Base-by-base conservation (phyloP, 148 eudicot genomes). In the Camellia lanceoleosa region DNA sequence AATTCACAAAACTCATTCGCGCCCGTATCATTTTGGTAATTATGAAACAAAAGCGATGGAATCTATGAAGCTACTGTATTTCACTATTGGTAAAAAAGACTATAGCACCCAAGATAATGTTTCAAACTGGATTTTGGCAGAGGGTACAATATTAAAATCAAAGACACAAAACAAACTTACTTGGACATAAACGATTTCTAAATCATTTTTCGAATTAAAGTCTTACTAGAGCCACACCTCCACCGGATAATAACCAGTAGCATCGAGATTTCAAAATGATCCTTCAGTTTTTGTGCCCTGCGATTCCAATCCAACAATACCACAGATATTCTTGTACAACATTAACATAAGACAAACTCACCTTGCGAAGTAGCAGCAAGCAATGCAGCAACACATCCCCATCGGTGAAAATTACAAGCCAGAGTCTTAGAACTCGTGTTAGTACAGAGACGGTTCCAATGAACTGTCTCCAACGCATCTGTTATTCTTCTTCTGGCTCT, bases 401-500 rank as follows among this genome's bases (percentile, higher is more conserved):
- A 7, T 5, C 7, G 5, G 51, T 47, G 51, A 47, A 47, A 47
- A 4, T 47, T 4, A 5, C 7, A 7, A 47, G 51, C 7, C 51
- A 1, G 0, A 7, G 3, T 47, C 7, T 47, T 47, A 47, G 38
- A 47, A 47, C 51, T 47, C 51, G 51, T 7, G 51, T 47, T 47
- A 47, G 51, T 47, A 47, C 51, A 19, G 58, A 54, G 11, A 46
- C 56, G 6, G 8, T 49, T 9, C 58, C 13, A 19, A 47, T 9
- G 14, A 47, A 70, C 76, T 13, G 49, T 47, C 38, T 30, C 38
- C 38, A 30, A 15, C 23, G 47, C 13, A 78, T 64, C 46, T 49
- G n/a, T 74, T 77, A 84, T 89, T 96, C 99, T 83, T 93, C 99
- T 85, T 92, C 95, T 0, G 98, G 99, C 78, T 92, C 99, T 81